These are phyloP conservation scores for Nicotiana attenuata DNA, from an alignment of 257 asterid genomes.

Conservation along the genomic window DNA sequence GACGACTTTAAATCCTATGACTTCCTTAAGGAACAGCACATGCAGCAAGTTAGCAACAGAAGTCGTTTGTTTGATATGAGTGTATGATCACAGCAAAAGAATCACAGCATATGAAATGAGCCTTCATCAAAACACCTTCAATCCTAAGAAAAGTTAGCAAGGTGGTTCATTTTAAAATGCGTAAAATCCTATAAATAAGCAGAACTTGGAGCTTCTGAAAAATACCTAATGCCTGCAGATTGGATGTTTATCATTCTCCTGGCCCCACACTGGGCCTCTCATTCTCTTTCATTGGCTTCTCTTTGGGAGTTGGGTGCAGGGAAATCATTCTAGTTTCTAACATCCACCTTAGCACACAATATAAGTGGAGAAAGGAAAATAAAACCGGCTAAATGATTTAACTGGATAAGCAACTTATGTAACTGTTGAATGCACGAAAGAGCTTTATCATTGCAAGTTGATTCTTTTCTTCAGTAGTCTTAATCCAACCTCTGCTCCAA, in stretches of 20 bases:
- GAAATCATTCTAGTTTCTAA: neutral
- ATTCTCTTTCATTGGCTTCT: neutral
- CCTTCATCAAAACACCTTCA: neutral
- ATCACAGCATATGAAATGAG: neutral
- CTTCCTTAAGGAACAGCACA: neutral
- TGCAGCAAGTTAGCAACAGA: conserved; percentile 7
- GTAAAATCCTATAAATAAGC: neutral
- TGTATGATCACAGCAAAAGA: neutral
- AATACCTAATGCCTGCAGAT: neutral
- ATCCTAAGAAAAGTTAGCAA: neutral
- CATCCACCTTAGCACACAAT: neutral
- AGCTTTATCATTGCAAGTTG: neutral
- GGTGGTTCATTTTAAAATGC: neutral
- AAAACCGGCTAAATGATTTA: neutral
- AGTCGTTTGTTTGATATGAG: neutral
- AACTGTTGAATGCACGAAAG: neutral
- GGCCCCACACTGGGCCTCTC: neutral
- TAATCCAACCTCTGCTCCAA: conserved; percentile 2
- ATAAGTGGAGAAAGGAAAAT: neutral
- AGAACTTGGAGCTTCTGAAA: neutral
- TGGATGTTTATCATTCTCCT: neutral
- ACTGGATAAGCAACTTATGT: neutral
- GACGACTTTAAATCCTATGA: neutral
- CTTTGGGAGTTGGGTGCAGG: neutral
- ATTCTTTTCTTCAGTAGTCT: neutral